Base-by-base conservation (phyloP, 345 rosid species). In the Carallia pectinifolia region DNA sequence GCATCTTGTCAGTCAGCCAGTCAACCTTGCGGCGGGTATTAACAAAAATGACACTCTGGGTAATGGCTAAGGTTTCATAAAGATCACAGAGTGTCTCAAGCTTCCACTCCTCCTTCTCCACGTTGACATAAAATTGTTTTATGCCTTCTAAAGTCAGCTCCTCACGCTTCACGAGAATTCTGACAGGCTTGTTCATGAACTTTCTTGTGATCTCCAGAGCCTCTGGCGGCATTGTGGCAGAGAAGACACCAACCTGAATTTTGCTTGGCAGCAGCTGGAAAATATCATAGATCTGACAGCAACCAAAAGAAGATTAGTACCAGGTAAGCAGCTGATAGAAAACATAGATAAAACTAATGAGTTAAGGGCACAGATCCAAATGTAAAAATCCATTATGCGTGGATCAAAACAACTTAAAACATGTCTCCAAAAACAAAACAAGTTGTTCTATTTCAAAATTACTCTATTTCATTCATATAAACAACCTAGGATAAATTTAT, bases 161-260 rank as follows among this genome's bases (percentile, higher is more conserved):
- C 13, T 86, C 89, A 54, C 82, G 83, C 62, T 86, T 82, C 71
- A 84, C 87, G 27, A 86, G 71, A 67, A 84, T 84, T 67, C 85
- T 74, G 52, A 84, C 83, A 4, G 89, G 89, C 53, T 81, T 80
- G 81, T 78, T 81, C 87, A 85, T 83, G 58, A 85, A 79, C 39
- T 85, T 85, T 66, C 81, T 64, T 0, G 85, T 83, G 62, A 85
- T 83, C 70, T 85, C 85, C 1, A 83, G 83, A 47, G 87, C 87
- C 54, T 83, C 87, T 2, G 87, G 89, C 5, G 89, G 87, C 89
- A 85, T 85, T 4, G 90, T 86, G 2, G 87, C 85, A 29, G 87
- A 86, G 83, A 84, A 82, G 5, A 86, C 87, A 9, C 86, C 86
- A 19, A 84, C 86, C 67, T 86, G 85, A 66, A 86, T 82, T 54